Evolutionary conservation across 768 basidiomycete genomes (phyloP).

Genomic region (Lepiota brunneoincarnata): DNA sequence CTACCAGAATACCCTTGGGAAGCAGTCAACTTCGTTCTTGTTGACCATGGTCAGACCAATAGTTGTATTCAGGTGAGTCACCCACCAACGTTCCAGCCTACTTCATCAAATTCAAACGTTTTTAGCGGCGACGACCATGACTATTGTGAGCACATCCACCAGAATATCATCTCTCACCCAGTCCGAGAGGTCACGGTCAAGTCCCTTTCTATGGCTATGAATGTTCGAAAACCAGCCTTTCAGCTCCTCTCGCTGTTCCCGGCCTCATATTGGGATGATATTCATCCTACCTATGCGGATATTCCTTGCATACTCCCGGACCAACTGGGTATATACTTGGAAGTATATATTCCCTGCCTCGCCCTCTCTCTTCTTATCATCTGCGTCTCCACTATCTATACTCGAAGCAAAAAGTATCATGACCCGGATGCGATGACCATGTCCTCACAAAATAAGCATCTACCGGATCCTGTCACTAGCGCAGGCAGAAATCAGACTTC

Average conservation of each 20-base stretch:
- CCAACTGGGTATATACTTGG: conserved; percentile 75
- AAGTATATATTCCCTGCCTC: conserved; percentile 67
- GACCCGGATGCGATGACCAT: conserved; percentile 12
- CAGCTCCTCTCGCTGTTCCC: conserved; percentile 77
- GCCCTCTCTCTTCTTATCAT: conserved; percentile 51
- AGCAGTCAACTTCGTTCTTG: conserved; percentile 62
- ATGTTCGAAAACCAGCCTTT: conserved; percentile 81
- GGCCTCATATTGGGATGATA: conserved; percentile 13
- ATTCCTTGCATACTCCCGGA: conserved; percentile 79
- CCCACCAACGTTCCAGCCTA: background rate
- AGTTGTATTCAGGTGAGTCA: conserved; percentile 68
- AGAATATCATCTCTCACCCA: conserved; percentile 20
- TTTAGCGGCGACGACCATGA: conserved; percentile 92
- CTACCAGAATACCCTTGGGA: conserved; percentile 82
- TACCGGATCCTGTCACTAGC: conserved; percentile 5
- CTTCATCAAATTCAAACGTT: conserved; percentile 11
- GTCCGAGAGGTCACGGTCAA: conserved; percentile 83
- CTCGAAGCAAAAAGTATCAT: conserved; percentile 23
- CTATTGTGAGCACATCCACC: conserved; percentile 78
- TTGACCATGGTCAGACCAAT: conserved; percentile 62
- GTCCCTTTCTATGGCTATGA: conserved; percentile 88
- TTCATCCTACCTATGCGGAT: conserved; percentile 43
- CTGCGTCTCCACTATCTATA: conserved; percentile 2
- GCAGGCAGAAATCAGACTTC: background rate
- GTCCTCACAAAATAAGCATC: background rate